Percentiles rank a stretch among this genome's conserved stretches.
Conservation (phyloP, 257 asterid genomes). For the Nicotiana attenuata region DNA sequence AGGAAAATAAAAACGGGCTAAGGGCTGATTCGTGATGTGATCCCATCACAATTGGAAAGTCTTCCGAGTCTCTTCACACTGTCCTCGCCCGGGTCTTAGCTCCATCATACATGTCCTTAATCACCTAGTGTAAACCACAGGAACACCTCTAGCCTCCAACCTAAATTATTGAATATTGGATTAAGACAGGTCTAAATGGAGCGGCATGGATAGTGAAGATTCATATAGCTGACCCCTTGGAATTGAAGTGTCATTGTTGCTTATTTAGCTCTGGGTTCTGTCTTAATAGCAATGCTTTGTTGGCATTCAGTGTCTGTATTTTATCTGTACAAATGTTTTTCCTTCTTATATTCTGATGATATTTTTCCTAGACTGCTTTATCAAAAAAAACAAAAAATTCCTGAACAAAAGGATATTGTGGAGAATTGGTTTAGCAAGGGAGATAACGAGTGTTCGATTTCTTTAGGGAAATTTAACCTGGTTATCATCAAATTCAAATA, state of each 20-base stretch:
- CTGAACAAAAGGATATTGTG: background rate
- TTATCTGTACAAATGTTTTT: background rate
- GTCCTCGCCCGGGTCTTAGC: too few relatives aligned
- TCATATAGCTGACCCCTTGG: background rate
- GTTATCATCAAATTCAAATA: background rate
- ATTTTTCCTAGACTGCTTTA: background rate
- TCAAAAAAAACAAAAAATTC: background rate
- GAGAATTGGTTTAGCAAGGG: background rate
- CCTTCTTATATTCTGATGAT: background rate
- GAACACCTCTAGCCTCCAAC: background rate
- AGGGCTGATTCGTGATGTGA: too few relatives aligned
- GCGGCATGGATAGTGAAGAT: background rate
- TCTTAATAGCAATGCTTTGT: background rate
- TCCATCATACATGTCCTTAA: too few relatives aligned
- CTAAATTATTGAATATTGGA: background rate
- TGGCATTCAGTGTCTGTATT: background rate
- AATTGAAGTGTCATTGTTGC: background rate
- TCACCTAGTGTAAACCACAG: too few relatives aligned
- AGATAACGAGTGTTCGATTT: background rate
- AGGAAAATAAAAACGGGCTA: too few relatives aligned
- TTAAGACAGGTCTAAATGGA: background rate
- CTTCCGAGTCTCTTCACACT: too few relatives aligned
- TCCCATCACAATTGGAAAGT: too few relatives aligned
- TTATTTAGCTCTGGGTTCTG: background rate
- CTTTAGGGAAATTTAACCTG: background rate